phyloP scores from a whole-genome alignment of 2,329 filamentous ascomycete genomes.

The Beauveria brongniartii region DNA sequence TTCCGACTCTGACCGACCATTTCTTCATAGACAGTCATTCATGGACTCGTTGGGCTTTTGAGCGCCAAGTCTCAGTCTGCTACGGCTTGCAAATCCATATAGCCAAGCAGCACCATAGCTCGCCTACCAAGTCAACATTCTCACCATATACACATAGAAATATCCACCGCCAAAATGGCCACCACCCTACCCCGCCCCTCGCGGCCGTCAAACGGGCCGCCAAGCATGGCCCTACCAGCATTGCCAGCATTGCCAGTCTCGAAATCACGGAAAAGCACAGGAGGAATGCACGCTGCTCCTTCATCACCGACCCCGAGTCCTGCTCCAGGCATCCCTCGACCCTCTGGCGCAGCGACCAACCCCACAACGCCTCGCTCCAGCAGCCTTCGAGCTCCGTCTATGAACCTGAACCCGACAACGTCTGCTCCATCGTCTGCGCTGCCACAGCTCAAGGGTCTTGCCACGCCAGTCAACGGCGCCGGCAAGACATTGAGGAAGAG shows the following conservation, averaged over 20 bases:
- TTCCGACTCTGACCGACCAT: background rate
- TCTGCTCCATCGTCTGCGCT: constrained; percentile 46
- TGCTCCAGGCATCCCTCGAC: background rate
- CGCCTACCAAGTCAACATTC: background rate
- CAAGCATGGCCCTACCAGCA: constrained; percentile 63
- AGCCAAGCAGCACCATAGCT: background rate
- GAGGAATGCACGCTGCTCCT: constrained; percentile 31
- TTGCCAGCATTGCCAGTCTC: constrained; percentile 66
- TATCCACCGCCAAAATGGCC: constrained; percentile 31
- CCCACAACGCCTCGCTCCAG: constrained; percentile 44
- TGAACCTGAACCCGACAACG: constrained; percentile 42
- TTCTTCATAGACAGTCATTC: background rate
- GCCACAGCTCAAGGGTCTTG: constrained; percentile 46
- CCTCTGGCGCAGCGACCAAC: constrained; percentile 27
- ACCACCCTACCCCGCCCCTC: constrained; percentile 60
- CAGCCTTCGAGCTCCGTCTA: constrained; percentile 51
- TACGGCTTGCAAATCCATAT: background rate
- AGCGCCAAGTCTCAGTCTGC: background rate
- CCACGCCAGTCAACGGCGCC: constrained; percentile 44
- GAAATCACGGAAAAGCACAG: constrained; percentile 64
- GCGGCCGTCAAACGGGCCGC: constrained; percentile 61
- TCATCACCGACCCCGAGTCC: constrained; percentile 12
- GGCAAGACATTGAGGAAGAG: constrained; percentile 74
- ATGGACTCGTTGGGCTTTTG: constrained; percentile 1
- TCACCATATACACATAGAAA: constrained; percentile 7